A percentile compares a stretch with the other conserved stretches of the same genome.
Conservation (phyloP, 2,329 filamentous ascomycete genomes). For the Fusarium sp. region DNA sequence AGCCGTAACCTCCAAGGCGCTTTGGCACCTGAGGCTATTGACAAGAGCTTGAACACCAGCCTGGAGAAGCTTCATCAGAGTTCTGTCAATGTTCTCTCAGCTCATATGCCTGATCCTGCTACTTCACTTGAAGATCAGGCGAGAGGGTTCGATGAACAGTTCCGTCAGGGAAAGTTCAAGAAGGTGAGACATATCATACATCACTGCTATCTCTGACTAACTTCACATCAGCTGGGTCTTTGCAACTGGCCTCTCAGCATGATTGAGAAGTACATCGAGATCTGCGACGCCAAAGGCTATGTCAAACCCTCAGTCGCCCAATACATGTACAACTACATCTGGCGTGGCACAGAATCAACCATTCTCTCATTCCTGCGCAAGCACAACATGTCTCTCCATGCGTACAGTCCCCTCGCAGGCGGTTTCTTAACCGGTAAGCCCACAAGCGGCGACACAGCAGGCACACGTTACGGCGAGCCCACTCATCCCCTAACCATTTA, state of each 20-base stretch:
- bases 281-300: neutral
- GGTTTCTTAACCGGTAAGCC: neutral
- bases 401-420: neutral
- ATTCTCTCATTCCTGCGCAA: neutral
- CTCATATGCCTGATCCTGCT: neutral
- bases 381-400: neutral
- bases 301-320: neutral
- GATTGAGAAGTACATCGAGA: neutral
- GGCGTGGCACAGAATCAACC: neutral
- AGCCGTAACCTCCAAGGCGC: neutral
- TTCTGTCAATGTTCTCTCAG: neutral
- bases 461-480: neutral
- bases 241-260: slow-evolving; percentile 2
- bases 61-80: neutral
- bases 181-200: neutral
- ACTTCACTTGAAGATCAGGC: neutral
- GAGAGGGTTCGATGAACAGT: neutral
- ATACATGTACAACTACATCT: neutral
- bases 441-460: neutral
- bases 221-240: neutral
- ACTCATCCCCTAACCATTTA: neutral
- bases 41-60: neutral
- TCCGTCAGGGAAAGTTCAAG: neutral
- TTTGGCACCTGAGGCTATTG: neutral
- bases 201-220: rapidly evolving